Evolutionary conservation across 2,329 filamentous ascomycete genomes (phyloP).

Genomic region (Bipolaris oryzae): DNA sequence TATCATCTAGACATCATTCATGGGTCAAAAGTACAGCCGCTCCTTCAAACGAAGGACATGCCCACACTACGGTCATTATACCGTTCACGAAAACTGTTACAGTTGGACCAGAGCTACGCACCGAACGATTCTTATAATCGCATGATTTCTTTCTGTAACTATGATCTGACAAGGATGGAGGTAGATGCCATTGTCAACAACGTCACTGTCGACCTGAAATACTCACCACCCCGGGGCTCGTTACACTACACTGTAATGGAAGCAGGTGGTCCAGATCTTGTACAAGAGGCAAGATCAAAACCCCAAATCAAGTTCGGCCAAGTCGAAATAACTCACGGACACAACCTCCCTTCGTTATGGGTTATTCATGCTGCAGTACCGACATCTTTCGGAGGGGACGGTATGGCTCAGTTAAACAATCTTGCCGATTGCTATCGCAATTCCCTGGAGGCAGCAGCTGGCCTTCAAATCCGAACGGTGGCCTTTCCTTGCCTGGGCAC

Average conservation of each 20-base stretch:
- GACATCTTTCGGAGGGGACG: constrained; percentile 26
- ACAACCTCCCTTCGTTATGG: constrained; percentile 36
- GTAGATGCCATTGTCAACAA: constrained; percentile 47
- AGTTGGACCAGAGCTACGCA: constrained; percentile 35
- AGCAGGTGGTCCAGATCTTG: constrained; percentile 37
- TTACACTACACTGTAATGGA: constrained; percentile 36
- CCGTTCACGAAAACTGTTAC: constrained; percentile 29
- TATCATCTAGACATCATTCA: constrained; percentile 12
- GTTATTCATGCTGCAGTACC: constrained; percentile 43
- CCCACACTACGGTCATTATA: constrained; percentile 39
- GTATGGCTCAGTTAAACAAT: constrained; percentile 31
- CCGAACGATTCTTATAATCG: constrained; percentile 41
- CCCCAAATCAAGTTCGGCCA: constrained; percentile 29
- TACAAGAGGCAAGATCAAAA: constrained; percentile 25
- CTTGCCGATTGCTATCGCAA: constrained; percentile 43
- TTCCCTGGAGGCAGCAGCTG: constrained; percentile 30
- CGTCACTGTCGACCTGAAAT: constrained; percentile 25
- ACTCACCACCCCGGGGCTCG: constrained; percentile 16
- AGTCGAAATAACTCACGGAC: constrained; percentile 33
- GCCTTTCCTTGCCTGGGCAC: constrained; percentile 44
- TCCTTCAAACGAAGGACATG: constrained; percentile 28
- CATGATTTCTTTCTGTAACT: constrained; percentile 37
- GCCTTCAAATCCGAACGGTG: constrained; percentile 33
- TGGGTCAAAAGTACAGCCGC: neutral
- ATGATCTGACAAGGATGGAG: constrained; percentile 41